Base-by-base conservation (phyloP, 768 basidiomycete species). In the Boletus sp. region DNA sequence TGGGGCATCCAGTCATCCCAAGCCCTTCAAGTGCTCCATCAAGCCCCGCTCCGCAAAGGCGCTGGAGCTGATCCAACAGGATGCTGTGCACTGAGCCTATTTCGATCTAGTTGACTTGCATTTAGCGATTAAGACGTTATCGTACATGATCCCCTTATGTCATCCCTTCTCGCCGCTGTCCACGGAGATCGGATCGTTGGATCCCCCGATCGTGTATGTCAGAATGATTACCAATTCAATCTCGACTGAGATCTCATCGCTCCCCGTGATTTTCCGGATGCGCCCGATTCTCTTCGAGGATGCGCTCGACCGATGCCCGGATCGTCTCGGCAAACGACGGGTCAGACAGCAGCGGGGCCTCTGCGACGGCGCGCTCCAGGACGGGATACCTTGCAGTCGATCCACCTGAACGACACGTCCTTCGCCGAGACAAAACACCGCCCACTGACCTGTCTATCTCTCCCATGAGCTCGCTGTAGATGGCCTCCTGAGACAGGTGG, bases 401-500 rank as follows among this genome's bases (percentile, higher is more conserved):
- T 27, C 6, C 42, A 44, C 10, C 21, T 37, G 19, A 50, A 23
- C 6, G 5, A 30, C 40, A 13, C 19, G 2, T 6, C 17, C 27
- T 29, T 11, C 17, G 10, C 3, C 5, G 19, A 34, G 10, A 19
- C 32, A 13, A 7, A 19, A 4, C 7, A 4, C 7, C 9, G 11
- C 0, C 1, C 2, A 47, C 64, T n/a, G 21, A 83, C 87, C 87
- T 79, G 68, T 88, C 85, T 29, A 90, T 73, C 63, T 90, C 86
- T 44, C 87, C 85, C 74, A 84, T 78, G 14, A 90, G 70, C 58
- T 88, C 87, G 53, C 77, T 72, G 57, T 81, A 74, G n/a, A 82
- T 71, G 10, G 69, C 68, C 2, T 86, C 84, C 44, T 77, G 78
- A 2, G 80, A 67, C 64, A 78, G 74, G 46, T 77, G 76, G 14